Base-by-base conservation (phyloP, 257 asterid species). In the Avicennia marina region DNA sequence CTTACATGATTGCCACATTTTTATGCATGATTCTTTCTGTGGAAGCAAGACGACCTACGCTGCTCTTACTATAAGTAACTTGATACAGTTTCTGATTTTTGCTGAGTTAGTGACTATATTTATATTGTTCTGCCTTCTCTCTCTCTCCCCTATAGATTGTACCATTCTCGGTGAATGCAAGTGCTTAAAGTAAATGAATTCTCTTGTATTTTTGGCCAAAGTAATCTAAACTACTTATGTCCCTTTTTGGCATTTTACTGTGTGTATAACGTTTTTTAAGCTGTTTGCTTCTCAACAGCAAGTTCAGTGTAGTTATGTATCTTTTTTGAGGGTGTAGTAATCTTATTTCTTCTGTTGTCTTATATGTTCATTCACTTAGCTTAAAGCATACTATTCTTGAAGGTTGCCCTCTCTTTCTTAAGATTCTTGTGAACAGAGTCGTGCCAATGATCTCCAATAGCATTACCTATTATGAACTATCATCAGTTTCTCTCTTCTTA, bases 301-400 rank as follows among this genome's bases (percentile, higher is more conserved):
- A 54, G 31, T 54, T 45, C 6, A 13, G 2, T 31, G 34, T 53
- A 20, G 27, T 56, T 24, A 1, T n/a, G 5, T 53, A 42, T 48
- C 39, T 17, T 42, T 32, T 18, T 17, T 20, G 32, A 32, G 34
- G 46, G 32, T 40, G 13, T 1, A 19, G 42, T n/a, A 48, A 31
- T 53, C 36, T 46, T 13, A 18, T 50, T 62, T 21, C 38, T 52
- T 36, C 29, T 20, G 2, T 26, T 18, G 45, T 19, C 32, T 56
- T 19, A 18, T 62, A 2, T 53, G 46, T 16, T 45, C n/a, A 1
- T 72, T 53, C 44, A 7, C 38, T 43, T 62, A 53, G 41, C 53
- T 49, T 36, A 44, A 44, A 36, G 55, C 47, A 45, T 66, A 13
- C 34, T 42, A 25, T 22, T 45, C 15, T 15, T 40, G 20, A 42